Base-by-base conservation (phyloP, 148 eudicot genomes). In the Oxyria digyna region DNA sequence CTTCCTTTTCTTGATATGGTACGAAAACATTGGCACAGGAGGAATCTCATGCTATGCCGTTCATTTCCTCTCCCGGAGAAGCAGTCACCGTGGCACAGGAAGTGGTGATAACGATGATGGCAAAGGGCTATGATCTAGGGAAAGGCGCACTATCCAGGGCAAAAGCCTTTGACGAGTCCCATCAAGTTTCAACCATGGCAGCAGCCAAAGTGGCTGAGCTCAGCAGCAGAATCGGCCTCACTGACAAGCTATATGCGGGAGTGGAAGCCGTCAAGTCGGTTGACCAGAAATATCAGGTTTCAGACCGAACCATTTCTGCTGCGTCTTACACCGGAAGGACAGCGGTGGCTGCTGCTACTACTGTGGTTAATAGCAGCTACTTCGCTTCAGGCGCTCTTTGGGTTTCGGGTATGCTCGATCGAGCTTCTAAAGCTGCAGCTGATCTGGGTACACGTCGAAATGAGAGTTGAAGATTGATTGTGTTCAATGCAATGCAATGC, bases 71-170 rank as follows among this genome's bases (percentile, higher is more conserved):
- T 26, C 88, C 92, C 2, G 88, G 88, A 64, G 92, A 89, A 82
- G 96, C 96, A 42, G 82, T 84, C 62, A 79, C 92, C 0, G 23
- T 85, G 68, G 87, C 96, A 52, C 96, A 89, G 72, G 92, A 89
- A 65, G 90, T 87, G 21, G 88, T 89, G 46, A 79, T 59, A 35
- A 80, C 90, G 41, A 85, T 89, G 96, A 42, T 81, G 42, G 79
- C 92, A 48, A 85, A 85, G 72, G 96, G 96, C 24, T 89, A 82
- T 18, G 85, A 83, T 62, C 71, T 89, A 23, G 83, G 96, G 62
- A 82, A 83, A 74, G 96, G 88, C 63, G 96, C 96, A 2, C 69
- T 88, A 33, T 42, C 77, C 6, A 91, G 79, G 70, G 92, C 96
- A 31, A 85, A 87, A 80, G 82, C 85, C 12, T 79, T 91, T 15